Conservation (phyloP, 2,329 filamentous ascomycete genomes). For the Raffaelea arxii region DNA sequence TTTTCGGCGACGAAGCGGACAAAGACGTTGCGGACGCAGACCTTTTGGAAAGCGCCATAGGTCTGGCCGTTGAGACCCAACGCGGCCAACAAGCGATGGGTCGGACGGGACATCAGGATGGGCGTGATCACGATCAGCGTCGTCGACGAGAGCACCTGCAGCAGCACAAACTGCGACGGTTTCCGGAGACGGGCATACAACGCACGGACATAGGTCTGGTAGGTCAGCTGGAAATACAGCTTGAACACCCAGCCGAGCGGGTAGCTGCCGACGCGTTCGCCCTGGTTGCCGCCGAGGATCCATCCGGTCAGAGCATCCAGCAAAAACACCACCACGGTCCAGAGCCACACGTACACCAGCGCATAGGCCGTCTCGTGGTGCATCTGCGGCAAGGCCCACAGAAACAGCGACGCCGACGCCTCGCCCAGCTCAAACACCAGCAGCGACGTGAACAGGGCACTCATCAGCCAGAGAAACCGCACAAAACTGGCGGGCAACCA, state of each 20-base stretch:
- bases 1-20: slow-evolving; percentile 59
- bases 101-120: slow-evolving; percentile 50
- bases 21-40: slow-evolving; percentile 56
- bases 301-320: slow-evolving; percentile 56
- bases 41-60: slow-evolving; percentile 55
- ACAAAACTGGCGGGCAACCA: slow-evolving; percentile 60
- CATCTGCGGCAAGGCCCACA: slow-evolving; percentile 46
- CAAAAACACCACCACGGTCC: slow-evolving; percentile 57
- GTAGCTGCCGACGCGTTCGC: slow-evolving; percentile 58
- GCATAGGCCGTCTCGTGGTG: slow-evolving; percentile 54
- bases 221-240: slow-evolving; percentile 59
- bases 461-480: slow-evolving; percentile 60
- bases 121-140: slow-evolving; percentile 55
- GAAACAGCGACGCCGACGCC: slow-evolving; percentile 59
- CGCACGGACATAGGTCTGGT: slow-evolving; percentile 61
- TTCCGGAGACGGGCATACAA: slow-evolving; percentile 59
- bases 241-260: slow-evolving; percentile 65
- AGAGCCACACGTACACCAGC: slow-evolving; percentile 60
- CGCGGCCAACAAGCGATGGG: slow-evolving; percentile 44
- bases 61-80: slow-evolving; percentile 48
- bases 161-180: slow-evolving; percentile 53
- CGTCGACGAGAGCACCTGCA: slow-evolving; percentile 54
- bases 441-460: slow-evolving; percentile 51
- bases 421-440: slow-evolving; percentile 59
- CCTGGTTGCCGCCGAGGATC: slow-evolving; percentile 56